Evolutionary conservation across 257 asterid genomes (phyloP).

Genomic region (Salvia rosmarinus): DNA sequence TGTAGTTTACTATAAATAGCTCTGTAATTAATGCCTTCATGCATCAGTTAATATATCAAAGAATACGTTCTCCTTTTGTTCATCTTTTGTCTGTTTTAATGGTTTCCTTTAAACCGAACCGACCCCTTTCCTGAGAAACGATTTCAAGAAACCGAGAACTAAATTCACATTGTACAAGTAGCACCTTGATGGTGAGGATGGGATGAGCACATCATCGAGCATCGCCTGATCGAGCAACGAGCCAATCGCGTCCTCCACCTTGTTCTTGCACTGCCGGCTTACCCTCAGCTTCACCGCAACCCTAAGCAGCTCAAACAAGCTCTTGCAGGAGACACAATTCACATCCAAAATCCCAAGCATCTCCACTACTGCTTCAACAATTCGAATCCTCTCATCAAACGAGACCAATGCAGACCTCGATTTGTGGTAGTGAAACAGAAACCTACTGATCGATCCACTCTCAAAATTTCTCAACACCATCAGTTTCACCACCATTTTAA

Average conservation of each 20-base stretch:
- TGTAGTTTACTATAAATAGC: too few relatives aligned
- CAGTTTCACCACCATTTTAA: conserved; percentile 46
- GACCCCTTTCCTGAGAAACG: conserved; percentile 61
- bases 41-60: too few relatives aligned
- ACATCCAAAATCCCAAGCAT: conserved; percentile 62
- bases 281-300: conserved; percentile 45
- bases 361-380: conserved; percentile 57
- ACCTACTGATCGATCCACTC: conserved; percentile 56
- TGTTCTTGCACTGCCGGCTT: conserved; percentile 45
- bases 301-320: conserved; percentile 65
- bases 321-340: conserved; percentile 54
- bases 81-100: too few relatives aligned
- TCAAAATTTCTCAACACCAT: conserved; percentile 59
- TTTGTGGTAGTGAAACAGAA: conserved; percentile 73
- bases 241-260: conserved; percentile 73
- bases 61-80: too few relatives aligned
- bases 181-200: conserved; percentile 54
- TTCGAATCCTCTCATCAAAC: conserved; percentile 44
- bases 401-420: conserved; percentile 47
- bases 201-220: conserved; percentile 71
- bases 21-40: too few relatives aligned
- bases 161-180: conserved; percentile 73
- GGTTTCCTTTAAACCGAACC: conserved; percentile 33
- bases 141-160: conserved; percentile 58
- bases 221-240: conserved; percentile 62